Evolutionary conservation across 2,329 filamentous ascomycete genomes (phyloP), one percentile per base, ranked within the genome.

Genomic region (Cercospora janseana): DNA sequence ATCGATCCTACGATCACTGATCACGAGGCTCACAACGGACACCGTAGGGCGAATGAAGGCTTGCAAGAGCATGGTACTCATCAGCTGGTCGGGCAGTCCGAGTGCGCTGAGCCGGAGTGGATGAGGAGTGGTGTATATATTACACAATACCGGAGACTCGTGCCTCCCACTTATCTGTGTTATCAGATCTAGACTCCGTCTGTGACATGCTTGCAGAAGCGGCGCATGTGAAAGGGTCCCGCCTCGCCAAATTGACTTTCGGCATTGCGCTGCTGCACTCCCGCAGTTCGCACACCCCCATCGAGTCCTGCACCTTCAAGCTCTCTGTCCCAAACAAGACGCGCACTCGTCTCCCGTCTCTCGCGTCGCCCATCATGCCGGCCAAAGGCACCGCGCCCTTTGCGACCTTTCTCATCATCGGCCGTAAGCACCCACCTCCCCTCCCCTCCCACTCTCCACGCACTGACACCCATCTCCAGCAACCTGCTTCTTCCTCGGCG

Each of bases 401-500:
- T 70, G 90, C 91, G 71, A 96, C 93, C 38, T 96, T 95, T 69
- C 85, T 98, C 72, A 96, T 98, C 68, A 85, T 97, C 61, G 91
- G 89, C 60, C 90, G 92, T 96, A 80, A 69, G 88, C 82, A 44
- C 31, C 40, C 38, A 26, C 12, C 29, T 18, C 15, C 24, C 41
- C 32, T 12, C 3, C 21, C 13, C 1, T 21, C 13, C 20, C 7
- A 21, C 20, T 16, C 37, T 16, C 23, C 12, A 2, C 26, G 15
- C 37, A 45, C 13, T 12, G 34, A 24, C 16, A 6, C 29, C 28
- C 15, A 34, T 18, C 24, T 28, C 35, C 60, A 77, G 75, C 75
- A 54, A 90, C 87, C 59, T 95, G 88, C 72, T 98, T 98, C 81
- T 95, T 97, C 81, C 86, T 98, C 58, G 93, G 93, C 63, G 90